Evolutionary conservation across 352 stramenopile genomes (phyloP), one percentile per base, ranked within the genome.

Genomic region (Phytophthora citrophthora): DNA sequence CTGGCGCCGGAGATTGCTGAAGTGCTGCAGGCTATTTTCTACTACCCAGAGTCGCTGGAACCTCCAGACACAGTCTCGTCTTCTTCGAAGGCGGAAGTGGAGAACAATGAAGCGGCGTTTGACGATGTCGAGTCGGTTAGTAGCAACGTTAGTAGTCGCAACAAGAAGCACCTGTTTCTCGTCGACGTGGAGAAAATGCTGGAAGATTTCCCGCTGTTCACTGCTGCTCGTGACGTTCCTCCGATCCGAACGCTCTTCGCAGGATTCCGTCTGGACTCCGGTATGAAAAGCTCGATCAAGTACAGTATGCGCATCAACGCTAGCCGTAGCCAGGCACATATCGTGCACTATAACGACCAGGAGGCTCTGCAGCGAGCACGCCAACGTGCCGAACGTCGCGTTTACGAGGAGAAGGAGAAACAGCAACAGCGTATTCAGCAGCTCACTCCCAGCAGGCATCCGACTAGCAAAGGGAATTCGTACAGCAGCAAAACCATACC

Each of bases 251-350:
- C 76, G 23, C 51, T 89, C 23, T 92, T 90, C 44, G 68, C 80
- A 12, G 81, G 77, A 10, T 90, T 93, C 24, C 80, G 84, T 12
- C 61, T 93, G 20, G 84, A 93, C 60, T 90, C 82, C 9, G 61
- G 64, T 38, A 93, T 91, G 80, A 93, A 93, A 61, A 86, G 68
- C 60, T 89, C 80, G 1, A 84, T 93, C 47, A 79, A 79, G 20
- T 62, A 76, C 55, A 93, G 82, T 61, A 91, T 93, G 83, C 84
- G 82, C 40, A 90, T 91, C 58, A 93, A 91, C 54, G 72, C 77
- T 29, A 86, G 79, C 26, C 82, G 84, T 40, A 90, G 74, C 38
- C 72, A 86, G n/a, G 80, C 82, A 15, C 81, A 93, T 44, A 64
- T 90, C 2, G 77, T 90, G 11, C 84, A 90, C 32, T 89, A 86